A percentile compares a stretch with the other conserved stretches of the same genome.
These are phyloP conservation scores for Trichomonas gallinae DNA, from an alignment of 208 protist species.

Conservation along the genomic window DNA sequence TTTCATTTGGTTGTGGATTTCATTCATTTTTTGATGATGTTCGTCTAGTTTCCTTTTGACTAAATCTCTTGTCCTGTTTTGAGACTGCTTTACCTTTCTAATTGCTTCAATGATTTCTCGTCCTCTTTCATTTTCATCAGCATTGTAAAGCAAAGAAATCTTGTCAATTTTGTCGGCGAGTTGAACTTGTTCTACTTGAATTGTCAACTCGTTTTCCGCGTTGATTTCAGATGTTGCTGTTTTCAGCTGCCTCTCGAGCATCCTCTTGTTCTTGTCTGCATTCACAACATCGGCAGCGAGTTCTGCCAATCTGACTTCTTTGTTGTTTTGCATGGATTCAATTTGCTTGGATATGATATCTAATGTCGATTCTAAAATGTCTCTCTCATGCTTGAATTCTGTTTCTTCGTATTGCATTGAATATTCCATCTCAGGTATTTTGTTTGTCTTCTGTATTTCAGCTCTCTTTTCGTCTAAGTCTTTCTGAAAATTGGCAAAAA, in stretches of 20 bases:
- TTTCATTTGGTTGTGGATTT: background rate
- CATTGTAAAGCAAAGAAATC: background rate
- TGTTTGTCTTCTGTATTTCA: background rate
- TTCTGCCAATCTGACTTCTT: background rate
- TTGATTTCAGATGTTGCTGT: background rate
- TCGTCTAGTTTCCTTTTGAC: background rate
- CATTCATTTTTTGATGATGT: background rate
- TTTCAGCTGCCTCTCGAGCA: background rate
- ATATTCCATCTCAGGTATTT: background rate
- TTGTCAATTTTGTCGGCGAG: background rate
- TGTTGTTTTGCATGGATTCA: background rate
- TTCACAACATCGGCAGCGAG: background rate
- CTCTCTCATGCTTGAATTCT: background rate
- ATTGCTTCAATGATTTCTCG: background rate
- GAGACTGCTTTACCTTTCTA: background rate
- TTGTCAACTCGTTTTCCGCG: background rate
- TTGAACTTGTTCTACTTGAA: background rate
- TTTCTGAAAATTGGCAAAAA: background rate
- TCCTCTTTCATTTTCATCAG: background rate
- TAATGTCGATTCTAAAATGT: background rate
- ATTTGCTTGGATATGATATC: background rate
- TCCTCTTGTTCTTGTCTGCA: background rate
- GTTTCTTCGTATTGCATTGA: background rate
- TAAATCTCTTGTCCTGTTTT: background rate
- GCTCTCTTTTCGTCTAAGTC: background rate